Evolutionary conservation across 2,329 filamentous ascomycete genomes (phyloP), one percentile per base, ranked within the genome.

Genomic region (Nakataea oryzae): DNA sequence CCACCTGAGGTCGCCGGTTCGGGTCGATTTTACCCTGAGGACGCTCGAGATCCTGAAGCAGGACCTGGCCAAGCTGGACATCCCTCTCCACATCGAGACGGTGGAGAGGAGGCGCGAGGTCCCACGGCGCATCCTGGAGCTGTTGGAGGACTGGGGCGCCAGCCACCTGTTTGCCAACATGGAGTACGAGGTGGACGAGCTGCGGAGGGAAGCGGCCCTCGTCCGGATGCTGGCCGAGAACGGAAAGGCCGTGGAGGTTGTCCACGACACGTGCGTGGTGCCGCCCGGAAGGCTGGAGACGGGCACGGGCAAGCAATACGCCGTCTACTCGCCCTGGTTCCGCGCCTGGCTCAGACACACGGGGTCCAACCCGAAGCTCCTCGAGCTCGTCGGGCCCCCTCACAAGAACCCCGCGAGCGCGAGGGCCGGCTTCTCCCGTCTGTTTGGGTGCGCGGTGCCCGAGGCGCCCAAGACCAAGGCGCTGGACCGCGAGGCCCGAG

Each of bases 111-210:
- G 92, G 41, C 87, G 80, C 65, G 74, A 79, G 1, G 78, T 95
- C 0, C 82, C 86, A 0, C 72, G 72, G 1, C 78, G 86, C 4
- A 78, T 96, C 12, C 67, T 89, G 2, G 81, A 86, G 60, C 75
- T 93, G 54, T 83, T 89, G 71, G 76, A 84, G 32, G 76, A 85
- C 64, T 96, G 91, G 91, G 84, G 83, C 0, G 88, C 85, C 0
- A 87, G 80, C 59, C 89, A 95, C 68, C 66, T 96, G 2, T 96
- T 86, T 69, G 86, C 89, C 58, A 96, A 96, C 70, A 85, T 92
- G 63, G 92, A 96, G 71, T 96, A 96, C 69, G 93, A 96, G 72
- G 91, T 96, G 0, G 93, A 97, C 70, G 93, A 96, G 74, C 74
- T 96, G 63, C 80, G 92, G 56, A 81, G 92, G 7, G 93, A 97